Conservation (phyloP, 805 yeast species). For the Suhomyces kilbournensis region DNA sequence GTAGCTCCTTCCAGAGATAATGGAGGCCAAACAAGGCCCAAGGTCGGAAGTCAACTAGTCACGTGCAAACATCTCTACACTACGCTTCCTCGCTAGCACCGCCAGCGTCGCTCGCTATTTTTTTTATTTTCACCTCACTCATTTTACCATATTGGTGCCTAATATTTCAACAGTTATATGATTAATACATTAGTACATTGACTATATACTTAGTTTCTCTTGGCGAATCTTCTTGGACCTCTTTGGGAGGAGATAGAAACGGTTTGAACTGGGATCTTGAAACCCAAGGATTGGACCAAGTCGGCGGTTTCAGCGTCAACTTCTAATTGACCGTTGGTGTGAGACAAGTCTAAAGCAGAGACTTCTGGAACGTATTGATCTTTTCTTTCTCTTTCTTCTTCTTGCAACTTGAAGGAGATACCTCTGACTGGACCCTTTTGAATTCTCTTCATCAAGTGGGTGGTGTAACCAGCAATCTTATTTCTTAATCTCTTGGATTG, state of each 20-base stretch:
- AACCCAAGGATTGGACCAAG: slow-evolving; percentile 90
- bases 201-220: slow-evolving; percentile 62
- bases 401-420: slow-evolving; percentile 99
- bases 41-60: neutral
- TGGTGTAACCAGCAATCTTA: slow-evolving; percentile 99
- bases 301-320: slow-evolving; percentile 97
- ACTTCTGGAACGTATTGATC: slow-evolving; percentile 99
- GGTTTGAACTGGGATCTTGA: slow-evolving; percentile 79
- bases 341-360: slow-evolving; percentile 97
- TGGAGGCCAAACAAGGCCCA: neutral
- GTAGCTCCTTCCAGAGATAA: neutral
- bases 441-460: slow-evolving; percentile 99
- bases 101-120: no score
- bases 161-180: neutral
- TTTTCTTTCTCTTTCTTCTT: slow-evolving; percentile 99
- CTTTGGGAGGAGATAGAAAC: slow-evolving; percentile 86
- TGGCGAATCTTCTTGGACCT: slow-evolving; percentile 87
- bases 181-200: slow-evolving; percentile 3
- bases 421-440: slow-evolving; percentile 99
- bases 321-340: slow-evolving; percentile 93
- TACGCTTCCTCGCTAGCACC: neutral
- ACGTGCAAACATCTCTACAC: neutral
- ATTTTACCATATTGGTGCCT: no score
- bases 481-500: slow-evolving; percentile 99
- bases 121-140: no score